A percentile compares a stretch with the other conserved stretches of the same genome.
phyloP scores from a whole-genome alignment of 2,329 filamentous ascomycete species.

The Lomentospora prolificans region DNA sequence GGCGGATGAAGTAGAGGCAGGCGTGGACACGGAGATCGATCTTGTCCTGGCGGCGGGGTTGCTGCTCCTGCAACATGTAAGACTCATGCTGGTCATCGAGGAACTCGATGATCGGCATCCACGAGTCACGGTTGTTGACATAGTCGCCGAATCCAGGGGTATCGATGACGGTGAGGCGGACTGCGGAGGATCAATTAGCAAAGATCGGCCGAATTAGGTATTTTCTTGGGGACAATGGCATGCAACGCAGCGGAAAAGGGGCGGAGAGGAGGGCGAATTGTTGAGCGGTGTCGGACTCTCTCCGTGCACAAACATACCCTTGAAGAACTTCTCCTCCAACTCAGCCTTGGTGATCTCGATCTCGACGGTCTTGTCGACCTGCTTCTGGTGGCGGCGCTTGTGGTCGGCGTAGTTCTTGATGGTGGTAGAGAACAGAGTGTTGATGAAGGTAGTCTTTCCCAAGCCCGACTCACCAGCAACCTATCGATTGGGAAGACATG shows the following conservation, averaged over 20 bases:
- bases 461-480: conserved; percentile 97
- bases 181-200: conserved; percentile 35
- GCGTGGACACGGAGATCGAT: conserved; percentile 98
- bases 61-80: conserved; percentile 99
- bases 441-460: conserved; percentile 99
- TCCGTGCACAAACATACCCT: too few species aligned
- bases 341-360: conserved; percentile 99
- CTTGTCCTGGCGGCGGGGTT: conserved; percentile 95
- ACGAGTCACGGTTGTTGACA: conserved; percentile 99
- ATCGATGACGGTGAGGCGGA: conserved; percentile 96
- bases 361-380: conserved; percentile 99
- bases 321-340: conserved; percentile 99
- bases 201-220: conserved; percentile 1
- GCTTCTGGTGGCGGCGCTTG: conserved; percentile 98
- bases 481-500: conserved; percentile 32
- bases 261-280: background rate
- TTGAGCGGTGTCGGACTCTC: too few species aligned
- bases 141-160: conserved; percentile 99
- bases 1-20: conserved; percentile 98
- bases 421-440: conserved; percentile 98
- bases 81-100: conserved; percentile 99
- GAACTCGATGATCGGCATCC: conserved; percentile 99
- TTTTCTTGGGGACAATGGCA: background rate
- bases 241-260: background rate
- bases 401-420: conserved; percentile 99